These are phyloP conservation scores for Eucalyptus decipiens DNA, from an alignment of 345 rosid genomes.

Conservation along the genomic window DNA sequence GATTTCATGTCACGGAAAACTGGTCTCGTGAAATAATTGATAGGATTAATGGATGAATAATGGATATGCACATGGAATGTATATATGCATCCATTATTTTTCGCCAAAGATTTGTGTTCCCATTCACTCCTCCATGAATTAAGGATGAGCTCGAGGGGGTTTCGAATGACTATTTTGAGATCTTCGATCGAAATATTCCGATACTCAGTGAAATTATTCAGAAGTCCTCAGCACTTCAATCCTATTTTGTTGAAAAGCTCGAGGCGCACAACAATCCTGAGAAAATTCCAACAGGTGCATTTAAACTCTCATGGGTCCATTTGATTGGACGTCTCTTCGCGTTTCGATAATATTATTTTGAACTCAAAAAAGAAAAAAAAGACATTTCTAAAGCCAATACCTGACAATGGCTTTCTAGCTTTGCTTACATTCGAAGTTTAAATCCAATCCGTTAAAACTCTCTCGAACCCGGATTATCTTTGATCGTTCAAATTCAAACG, in stretches of 20 bases:
- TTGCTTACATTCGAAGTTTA: background rate
- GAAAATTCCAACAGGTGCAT: background rate
- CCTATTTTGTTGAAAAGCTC: too few relatives aligned
- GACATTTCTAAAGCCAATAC: background rate
- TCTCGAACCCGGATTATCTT: too few relatives aligned
- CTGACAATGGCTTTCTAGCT: background rate
- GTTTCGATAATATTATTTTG: background rate
- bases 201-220: too few relatives aligned
- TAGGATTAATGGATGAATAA: too few relatives aligned
- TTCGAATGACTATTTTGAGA: background rate
- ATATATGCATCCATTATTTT: background rate
- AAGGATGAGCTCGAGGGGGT: background rate
- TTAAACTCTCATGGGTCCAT: background rate
- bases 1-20: background rate
- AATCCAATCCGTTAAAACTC: background rate
- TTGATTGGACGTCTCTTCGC: rapidly evolving
- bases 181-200: rapidly evolving
- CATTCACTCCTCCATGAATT: background rate
- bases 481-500: background rate
- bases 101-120: background rate
- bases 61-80: too few relatives aligned
- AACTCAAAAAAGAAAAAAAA: background rate
- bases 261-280: background rate
- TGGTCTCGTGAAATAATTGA: background rate
- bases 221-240: background rate